Base-by-base conservation (phyloP, 495 filamentous ascomycete genomes). In the Pyrenula aspistea region DNA sequence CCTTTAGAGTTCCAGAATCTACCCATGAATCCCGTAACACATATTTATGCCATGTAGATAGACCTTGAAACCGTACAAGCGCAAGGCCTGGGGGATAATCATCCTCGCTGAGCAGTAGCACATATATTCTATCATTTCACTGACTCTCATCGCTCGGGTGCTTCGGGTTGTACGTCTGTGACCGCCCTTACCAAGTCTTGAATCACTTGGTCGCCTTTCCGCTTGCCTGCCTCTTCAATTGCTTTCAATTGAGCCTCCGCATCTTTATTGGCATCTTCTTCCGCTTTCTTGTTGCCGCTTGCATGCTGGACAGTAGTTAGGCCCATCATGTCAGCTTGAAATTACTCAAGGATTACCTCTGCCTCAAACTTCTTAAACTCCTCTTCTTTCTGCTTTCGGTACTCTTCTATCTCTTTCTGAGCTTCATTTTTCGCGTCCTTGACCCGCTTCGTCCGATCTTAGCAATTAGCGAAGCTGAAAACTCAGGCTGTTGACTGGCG, bases 401-500 rank as follows among this genome's bases (percentile, higher is more conserved):
- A 98, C 42, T 90, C 89, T 54, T 97, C 94, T 64, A 98, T 95
- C 67, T 97, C 91, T 72, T 96, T 96, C 72, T 97, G 93, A 53
- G 93, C 93, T 68, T 97, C 92, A 65, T 81, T 81, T 65, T 91
- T 87, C 55, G 93, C 94, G 69, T 97, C 93, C 69, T 88, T 95
- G 73, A 97, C 91, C 63, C 89, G 82, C 76, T 96, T 95, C 53
- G 93, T 96, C 64, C 93, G 91, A 78, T 95, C 93, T 96, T 8
- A 57, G 49, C 8, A 8, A 15, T 21, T 57, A 19, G 55, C 36
- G 19, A 55, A 55, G 51, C 24, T 22, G 62, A 61, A 25, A 57
- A 55, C 47, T 58, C 49, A 3, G 31, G 47, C 53, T 24, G 36
- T 51, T 12, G 19, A 55, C 22, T 57, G 55, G 59, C 70, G 59